Conservation (phyloP, 768 basidiomycete genomes). For the Amanita inopinata region DNA sequence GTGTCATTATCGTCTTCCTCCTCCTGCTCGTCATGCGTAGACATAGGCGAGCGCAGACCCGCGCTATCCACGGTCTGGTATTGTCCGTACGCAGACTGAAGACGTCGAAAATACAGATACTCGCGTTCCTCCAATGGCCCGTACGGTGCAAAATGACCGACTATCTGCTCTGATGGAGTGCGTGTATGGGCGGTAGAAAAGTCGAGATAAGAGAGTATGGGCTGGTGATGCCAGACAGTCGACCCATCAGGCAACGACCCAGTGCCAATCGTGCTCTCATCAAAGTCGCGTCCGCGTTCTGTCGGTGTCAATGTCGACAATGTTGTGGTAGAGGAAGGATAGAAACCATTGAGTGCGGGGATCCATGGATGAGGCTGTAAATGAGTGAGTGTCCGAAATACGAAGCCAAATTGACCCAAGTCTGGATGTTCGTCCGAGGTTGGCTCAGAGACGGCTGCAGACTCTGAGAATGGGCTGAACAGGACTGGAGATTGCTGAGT, state of each 20-base stretch:
- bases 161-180: conserved; percentile 9
- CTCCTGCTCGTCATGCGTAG: conserved; percentile 10
- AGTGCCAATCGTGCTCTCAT: background rate
- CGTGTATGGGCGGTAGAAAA: conserved; percentile 12
- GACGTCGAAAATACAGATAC: background rate
- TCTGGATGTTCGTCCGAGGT: conserved; percentile 62
- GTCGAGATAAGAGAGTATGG: conserved; percentile 48
- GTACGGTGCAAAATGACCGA: background rate
- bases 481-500: background rate
- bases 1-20: conserved; percentile 13
- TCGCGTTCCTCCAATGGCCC: background rate
- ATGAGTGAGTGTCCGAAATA: conserved; percentile 56
- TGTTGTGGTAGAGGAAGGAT: conserved; percentile 8
- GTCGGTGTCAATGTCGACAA: conserved; percentile 12
- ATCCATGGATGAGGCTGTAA: conserved; percentile 39
- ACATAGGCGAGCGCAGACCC: background rate
- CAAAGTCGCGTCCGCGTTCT: background rate
- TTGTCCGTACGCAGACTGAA: background rate
- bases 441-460: conserved; percentile 27
- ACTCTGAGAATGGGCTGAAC: conserved; percentile 8
- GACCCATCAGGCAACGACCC: conserved; percentile 27
- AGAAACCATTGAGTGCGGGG: conserved; percentile 12
- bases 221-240: conserved; percentile 56
- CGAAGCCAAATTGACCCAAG: conserved; percentile 61
- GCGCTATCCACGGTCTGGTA: conserved; percentile 9